Evolutionary conservation across 116 monocot genomes (phyloP), one percentile per base, ranked within the genome.

Genomic region (Cymodocea nodosa): DNA sequence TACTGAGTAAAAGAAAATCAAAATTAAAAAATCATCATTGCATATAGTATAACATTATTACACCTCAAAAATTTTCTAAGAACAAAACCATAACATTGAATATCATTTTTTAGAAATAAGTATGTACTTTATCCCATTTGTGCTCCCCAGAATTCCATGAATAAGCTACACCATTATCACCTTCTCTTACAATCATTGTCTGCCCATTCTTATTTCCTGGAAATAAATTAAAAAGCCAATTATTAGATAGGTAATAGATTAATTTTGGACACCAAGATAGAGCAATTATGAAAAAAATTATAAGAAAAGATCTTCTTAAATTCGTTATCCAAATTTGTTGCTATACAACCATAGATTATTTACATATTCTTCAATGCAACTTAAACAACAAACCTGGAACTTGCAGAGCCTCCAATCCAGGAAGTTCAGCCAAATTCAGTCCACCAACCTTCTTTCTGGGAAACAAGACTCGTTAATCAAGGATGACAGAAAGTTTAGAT

Each of bases 141-240:
- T 81, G 63, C 65, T 98, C 88, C 60, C 16, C 71, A 55, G 77
- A 76, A 79, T 86, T 92, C 98, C 98, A 98, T 50, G 98, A 88
- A 74, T 98, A 98, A 22, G 92, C 98, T 9, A 98, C 86, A 30
- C 92, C 98, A 74, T 86, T 92, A 70, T 89, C 98, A 15, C 98
- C 98, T 86, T 98, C 98, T 71, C 92, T 80, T 36, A 98, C 59
- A 77, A 98, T 80, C 73, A 82, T 72, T 35, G 92, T 92, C 53
- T 98, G 92, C 16, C 92, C 92, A 63, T 98, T 73, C 76, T 64
- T 77, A 13, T 77, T 81, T 23, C 98, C 98, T 98, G 39, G 16
- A 69, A 23, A 65, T 36, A 37, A 62, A 62, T 17, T 37, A 37
- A 61, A 35, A 61, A 61, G 5, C 5, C 5, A 61, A 7, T 4